A percentile compares a stretch with the other conserved stretches of the same genome.
These are phyloP conservation scores for Tricholoma saponaceum DNA, from an alignment of 768 basidiomycete genomes.

Conservation along the genomic window DNA sequence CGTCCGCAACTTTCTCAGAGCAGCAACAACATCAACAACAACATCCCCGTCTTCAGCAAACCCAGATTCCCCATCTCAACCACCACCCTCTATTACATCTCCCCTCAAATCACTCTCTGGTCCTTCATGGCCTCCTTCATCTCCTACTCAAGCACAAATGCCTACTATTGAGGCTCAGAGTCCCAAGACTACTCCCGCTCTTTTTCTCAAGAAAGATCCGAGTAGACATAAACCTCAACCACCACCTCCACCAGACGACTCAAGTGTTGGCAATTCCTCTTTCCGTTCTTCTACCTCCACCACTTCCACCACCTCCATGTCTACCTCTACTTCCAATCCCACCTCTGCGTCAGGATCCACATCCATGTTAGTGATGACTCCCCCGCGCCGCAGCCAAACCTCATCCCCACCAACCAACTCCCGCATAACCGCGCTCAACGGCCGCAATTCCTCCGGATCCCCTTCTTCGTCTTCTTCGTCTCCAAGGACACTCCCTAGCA, in stretches of 20 bases:
- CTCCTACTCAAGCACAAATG: slow-evolving; percentile 28
- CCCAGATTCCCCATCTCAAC: slow-evolving; percentile 15
- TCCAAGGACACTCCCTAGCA: slow-evolving; percentile 11
- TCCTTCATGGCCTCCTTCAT: slow-evolving; percentile 43
- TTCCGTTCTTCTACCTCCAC: slow-evolving; percentile 19
- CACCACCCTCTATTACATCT: slow-evolving; percentile 18
- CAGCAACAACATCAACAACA: slow-evolving; percentile 22
- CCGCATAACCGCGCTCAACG: slow-evolving; percentile 16
- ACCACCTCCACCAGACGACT: slow-evolving; percentile 19
- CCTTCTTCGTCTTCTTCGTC: slow-evolving; percentile 9
- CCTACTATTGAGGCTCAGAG: slow-evolving; percentile 20
- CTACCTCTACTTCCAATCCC: not conserved
- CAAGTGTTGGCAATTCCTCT: slow-evolving; percentile 20
- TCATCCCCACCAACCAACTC: slow-evolving; percentile 12
- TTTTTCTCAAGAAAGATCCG: slow-evolving; percentile 54
- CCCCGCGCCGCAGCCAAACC: not conserved
- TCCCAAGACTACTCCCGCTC: slow-evolving; percentile 39
- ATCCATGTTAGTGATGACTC: not conserved
- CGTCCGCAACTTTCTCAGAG: slow-evolving; percentile 60
- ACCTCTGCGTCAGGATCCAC: no score
- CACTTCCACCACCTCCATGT: not conserved
- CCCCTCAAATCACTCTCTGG: slow-evolving; percentile 20
- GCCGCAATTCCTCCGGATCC: slow-evolving; percentile 20
- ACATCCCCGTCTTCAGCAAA: slow-evolving; percentile 9
- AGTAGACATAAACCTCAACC: slow-evolving; percentile 22